Evolutionary conservation across 306 rosid genomes (phyloP).

Genomic region (Neltuma alba): DNA sequence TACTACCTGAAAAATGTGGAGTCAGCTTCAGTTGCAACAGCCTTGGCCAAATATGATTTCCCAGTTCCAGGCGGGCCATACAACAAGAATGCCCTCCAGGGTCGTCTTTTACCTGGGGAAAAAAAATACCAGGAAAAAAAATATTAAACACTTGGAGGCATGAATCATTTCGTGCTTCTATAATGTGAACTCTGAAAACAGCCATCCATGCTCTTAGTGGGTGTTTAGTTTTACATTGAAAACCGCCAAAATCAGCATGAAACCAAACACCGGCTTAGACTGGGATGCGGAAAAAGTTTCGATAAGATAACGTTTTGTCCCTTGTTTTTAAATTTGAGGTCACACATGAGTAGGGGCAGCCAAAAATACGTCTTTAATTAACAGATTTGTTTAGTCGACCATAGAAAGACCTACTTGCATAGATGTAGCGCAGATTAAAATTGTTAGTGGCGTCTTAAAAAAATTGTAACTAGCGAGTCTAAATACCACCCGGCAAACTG

Average conservation of each 20-base stretch:
- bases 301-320: background rate
- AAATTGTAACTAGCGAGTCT: background rate
- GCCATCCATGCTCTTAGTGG: background rate
- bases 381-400: slow-evolving; percentile 3
- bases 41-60: slow-evolving; percentile 98
- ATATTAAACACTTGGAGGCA: background rate
- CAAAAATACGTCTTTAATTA: no score
- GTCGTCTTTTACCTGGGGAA: slow-evolving; percentile 86
- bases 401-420: background rate
- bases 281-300: no score
- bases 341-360: no score
- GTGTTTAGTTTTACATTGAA: no score
- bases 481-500: background rate
- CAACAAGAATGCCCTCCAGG: slow-evolving; percentile 95
- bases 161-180: background rate
- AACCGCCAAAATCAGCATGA: no score
- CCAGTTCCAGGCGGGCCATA: slow-evolving; percentile 99
- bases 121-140: background rate
- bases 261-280: background rate
- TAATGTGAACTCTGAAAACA: background rate
- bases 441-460: background rate
- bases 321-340: no score
- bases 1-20: slow-evolving; percentile 94
- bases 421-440: background rate
- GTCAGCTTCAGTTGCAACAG: slow-evolving; percentile 99